A percentile compares a stretch with the other conserved stretches of the same genome.
Conservation (phyloP, 2,329 filamentous ascomycete species). For the Colletotrichum filicis region DNA sequence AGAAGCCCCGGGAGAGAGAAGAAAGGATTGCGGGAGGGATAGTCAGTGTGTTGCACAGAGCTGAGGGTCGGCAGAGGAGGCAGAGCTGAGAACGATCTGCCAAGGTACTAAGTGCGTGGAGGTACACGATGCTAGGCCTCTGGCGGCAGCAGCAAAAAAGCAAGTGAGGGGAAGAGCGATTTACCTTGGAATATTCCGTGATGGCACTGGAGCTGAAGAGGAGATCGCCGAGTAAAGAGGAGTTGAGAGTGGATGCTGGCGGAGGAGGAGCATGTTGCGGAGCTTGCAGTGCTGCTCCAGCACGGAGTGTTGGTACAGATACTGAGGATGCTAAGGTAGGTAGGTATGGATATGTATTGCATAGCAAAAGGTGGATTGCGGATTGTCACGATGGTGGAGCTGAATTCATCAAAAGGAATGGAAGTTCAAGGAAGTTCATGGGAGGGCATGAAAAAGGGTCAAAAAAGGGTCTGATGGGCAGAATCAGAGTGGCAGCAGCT, state of each 20-base stretch:
- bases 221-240: background rate
- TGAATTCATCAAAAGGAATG: background rate
- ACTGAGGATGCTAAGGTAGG: too few species aligned
- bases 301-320: too few species aligned
- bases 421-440: background rate
- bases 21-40: too few species aligned
- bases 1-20: too few species aligned
- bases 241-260: background rate
- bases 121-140: background rate
- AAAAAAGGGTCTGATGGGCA: conserved; percentile 23
- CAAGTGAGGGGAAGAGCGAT: background rate
- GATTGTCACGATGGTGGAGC: conserved; percentile 11
- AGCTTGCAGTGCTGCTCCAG: background rate
- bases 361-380: background rate
- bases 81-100: background rate
- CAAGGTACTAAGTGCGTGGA: background rate
- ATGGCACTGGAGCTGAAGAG: conserved; percentile 5
- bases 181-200: background rate
- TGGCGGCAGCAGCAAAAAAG: background rate
- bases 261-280: background rate
- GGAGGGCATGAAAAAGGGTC: background rate
- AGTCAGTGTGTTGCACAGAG: too few species aligned
- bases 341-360: background rate
- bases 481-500: conserved; percentile 7
- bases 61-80: background rate